Evolutionary conservation across 768 basidiomycete species (phyloP).

Genomic region (Cantharellus cinnabarinus): DNA sequence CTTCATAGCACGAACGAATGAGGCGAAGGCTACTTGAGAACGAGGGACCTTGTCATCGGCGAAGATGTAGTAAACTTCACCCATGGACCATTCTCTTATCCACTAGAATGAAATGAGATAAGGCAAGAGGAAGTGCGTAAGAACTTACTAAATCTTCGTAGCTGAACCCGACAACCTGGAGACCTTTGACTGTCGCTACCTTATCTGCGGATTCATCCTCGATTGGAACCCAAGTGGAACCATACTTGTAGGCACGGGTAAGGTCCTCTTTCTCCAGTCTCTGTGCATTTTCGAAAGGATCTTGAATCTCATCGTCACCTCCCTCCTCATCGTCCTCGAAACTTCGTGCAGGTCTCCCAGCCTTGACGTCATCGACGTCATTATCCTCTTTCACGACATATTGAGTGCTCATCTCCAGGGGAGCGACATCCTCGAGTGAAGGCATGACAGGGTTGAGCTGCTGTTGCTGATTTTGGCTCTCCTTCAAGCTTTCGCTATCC

Average conservation of each 20-base stretch:
- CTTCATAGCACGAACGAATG: slow-evolving; percentile 68
- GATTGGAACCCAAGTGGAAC: slow-evolving; percentile 69
- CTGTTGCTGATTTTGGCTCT: slow-evolving; percentile 13
- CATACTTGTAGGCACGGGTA: slow-evolving; percentile 71
- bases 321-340: slow-evolving; percentile 12
- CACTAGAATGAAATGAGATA: background rate
- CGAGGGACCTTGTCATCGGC: slow-evolving; percentile 42
- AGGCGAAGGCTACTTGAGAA: slow-evolving; percentile 70
- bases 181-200: slow-evolving; percentile 58
- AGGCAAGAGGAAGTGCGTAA: background rate
- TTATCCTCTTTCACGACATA: slow-evolving; percentile 21
- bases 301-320: background rate
- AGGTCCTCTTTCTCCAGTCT: slow-evolving; percentile 55
- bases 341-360: background rate
- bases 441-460: slow-evolving; percentile 15
- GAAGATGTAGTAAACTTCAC: slow-evolving; percentile 75
- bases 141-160: slow-evolving; percentile 29
- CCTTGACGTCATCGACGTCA: slow-evolving; percentile 18
- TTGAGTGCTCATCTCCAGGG: slow-evolving; percentile 28
- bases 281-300: slow-evolving; percentile 2
- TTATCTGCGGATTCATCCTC: slow-evolving; percentile 67
- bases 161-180: slow-evolving; percentile 68
- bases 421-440: slow-evolving; percentile 9
- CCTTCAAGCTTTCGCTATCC: slow-evolving; percentile 4
- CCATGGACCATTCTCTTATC: slow-evolving; percentile 41